Conservation (phyloP, 202 grass and related monocot species). For the Brachypodium distachyon region DNA sequence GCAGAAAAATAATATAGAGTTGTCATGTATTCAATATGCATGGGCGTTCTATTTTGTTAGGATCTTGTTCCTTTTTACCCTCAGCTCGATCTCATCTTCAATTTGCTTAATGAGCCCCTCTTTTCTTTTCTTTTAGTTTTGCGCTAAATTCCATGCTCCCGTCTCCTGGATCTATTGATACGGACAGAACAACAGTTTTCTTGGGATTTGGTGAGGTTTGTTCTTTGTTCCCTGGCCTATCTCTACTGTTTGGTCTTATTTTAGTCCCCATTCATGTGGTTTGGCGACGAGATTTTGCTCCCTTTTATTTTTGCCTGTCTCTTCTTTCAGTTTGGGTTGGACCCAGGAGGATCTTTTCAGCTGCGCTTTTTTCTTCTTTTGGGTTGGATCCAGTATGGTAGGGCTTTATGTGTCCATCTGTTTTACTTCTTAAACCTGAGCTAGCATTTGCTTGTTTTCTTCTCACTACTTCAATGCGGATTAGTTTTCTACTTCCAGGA, state of each 20-base stretch:
- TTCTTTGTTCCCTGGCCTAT: not conserved
- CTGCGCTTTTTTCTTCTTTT: not conserved
- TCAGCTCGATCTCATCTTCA: no score
- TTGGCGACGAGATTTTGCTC: not conserved
- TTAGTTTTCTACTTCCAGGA: not conserved
- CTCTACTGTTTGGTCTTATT: not conserved
- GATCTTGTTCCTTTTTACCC: not conserved
- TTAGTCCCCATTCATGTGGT: not conserved
- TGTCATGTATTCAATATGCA: no score
- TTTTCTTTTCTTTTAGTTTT: no score
- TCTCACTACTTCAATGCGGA: not conserved
- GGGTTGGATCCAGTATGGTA: no score
- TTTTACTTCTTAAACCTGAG: not conserved
- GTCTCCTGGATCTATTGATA: no score
- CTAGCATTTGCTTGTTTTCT: not conserved
- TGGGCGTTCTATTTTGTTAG: not conserved
- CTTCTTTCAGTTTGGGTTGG: not conserved
- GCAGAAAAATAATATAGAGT: no score
- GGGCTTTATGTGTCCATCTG: not conserved
- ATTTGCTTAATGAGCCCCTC: no score
- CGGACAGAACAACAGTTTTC: no score
- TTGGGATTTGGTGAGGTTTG: not conserved
- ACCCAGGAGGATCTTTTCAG: not conserved
- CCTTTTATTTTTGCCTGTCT: not conserved
- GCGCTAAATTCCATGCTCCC: not conserved